These are phyloP conservation scores for Pachysandra terminalis DNA, from an alignment of 164 flowering plant species.

Conservation along the genomic window DNA sequence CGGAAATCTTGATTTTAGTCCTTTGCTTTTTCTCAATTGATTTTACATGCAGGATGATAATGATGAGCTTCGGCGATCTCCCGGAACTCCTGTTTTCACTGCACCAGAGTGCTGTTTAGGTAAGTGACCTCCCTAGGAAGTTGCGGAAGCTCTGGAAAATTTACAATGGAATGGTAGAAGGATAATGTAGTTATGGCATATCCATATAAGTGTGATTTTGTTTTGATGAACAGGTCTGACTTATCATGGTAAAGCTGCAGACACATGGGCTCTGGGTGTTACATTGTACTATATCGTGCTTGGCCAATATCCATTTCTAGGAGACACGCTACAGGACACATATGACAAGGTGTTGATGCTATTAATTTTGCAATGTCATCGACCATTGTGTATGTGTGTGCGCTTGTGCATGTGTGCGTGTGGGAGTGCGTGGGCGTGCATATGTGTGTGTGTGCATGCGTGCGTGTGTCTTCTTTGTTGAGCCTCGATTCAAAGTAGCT, in stretches of 20 bases:
- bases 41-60: conserved; percentile 59
- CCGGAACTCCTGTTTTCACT: conserved; percentile 49
- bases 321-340: conserved; percentile 87
- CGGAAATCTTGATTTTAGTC: too few relatives aligned
- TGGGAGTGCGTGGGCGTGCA: too few relatives aligned
- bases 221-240: conserved; percentile 50
- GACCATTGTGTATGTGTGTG: not conserved
- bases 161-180: not conserved
- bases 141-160: not conserved
- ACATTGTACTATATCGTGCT: conserved; percentile 76
- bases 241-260: conserved; percentile 89
- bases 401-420: too few relatives aligned
- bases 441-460: too few relatives aligned
- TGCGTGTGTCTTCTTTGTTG: not conserved
- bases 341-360: conserved; percentile 70
- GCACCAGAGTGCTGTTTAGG: conserved; percentile 91
- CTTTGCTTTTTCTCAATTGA: conserved; percentile 26
- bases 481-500: not conserved
- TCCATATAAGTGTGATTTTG: not conserved
- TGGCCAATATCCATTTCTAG: conserved; percentile 87
- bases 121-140: conserved; percentile 3
- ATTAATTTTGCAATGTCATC: not conserved
- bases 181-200: not conserved
- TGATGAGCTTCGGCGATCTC: conserved; percentile 85
- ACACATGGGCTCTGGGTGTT: conserved; percentile 95